Evolutionary conservation across 805 yeast species (phyloP).

Genomic region (Suhomyces emberorum): DNA sequence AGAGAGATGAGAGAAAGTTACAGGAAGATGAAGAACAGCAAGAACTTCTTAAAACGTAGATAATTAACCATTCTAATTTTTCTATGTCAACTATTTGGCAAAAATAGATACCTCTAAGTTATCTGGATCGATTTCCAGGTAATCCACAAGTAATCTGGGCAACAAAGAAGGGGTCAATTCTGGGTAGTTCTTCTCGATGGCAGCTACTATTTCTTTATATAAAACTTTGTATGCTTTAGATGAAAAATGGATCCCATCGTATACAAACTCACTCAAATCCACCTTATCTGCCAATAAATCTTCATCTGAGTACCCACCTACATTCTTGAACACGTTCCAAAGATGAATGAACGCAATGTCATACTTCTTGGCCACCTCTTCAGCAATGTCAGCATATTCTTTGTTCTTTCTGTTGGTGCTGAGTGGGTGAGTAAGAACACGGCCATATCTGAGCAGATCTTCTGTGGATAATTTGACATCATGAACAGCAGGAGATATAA

Average conservation of each 20-base stretch:
- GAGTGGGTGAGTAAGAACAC: slow-evolving; percentile 24
- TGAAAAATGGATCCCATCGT: slow-evolving; percentile 57
- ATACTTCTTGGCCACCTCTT: slow-evolving; percentile 41
- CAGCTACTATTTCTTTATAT: slow-evolving; percentile 40
- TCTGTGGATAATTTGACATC: slow-evolving; percentile 32
- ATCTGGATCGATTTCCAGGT: slow-evolving; percentile 29
- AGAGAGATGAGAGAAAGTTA: slow-evolving; percentile 19
- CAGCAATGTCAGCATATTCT: slow-evolving; percentile 50
- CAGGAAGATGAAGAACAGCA: neutral
- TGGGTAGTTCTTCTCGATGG: slow-evolving; percentile 45
- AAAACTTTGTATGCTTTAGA: slow-evolving; percentile 49
- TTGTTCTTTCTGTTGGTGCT: slow-evolving; percentile 40
- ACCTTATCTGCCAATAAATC: slow-evolving; percentile 28
- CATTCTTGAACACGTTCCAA: slow-evolving; percentile 39
- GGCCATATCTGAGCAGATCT: slow-evolving; percentile 11
- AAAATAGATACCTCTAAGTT: slow-evolving; percentile 8
- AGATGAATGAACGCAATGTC: slow-evolving; percentile 59
- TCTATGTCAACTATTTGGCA: too few species aligned
- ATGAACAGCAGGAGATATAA: slow-evolving; percentile 63
- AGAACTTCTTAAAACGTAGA: neutral
- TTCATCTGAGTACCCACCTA: slow-evolving; percentile 33
- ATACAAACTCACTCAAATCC: slow-evolving; percentile 18
- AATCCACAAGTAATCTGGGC: slow-evolving; percentile 33
- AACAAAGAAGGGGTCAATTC: slow-evolving; percentile 44
- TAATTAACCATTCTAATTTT: neutral